Conservation (phyloP, 805 yeast species). For the Grigorovia humatica region DNA sequence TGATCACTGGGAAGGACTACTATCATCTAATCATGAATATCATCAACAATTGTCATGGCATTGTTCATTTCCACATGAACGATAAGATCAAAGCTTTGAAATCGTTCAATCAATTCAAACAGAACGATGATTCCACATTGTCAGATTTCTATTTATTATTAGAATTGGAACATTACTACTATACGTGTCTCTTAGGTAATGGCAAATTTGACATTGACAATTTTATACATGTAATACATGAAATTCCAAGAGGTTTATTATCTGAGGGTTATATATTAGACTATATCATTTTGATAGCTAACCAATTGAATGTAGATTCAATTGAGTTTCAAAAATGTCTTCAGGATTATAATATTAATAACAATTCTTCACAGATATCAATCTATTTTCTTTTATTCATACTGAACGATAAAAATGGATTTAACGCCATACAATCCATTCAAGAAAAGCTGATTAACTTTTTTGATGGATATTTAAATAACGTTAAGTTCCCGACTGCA, state of each 20-base stretch:
- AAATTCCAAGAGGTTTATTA: slow-evolving; percentile 12
- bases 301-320: slow-evolving; percentile 7
- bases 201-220: slow-evolving; percentile 1
- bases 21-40: slow-evolving; percentile 11
- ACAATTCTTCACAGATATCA: slow-evolving; percentile 3
- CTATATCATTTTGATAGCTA: slow-evolving; percentile 16
- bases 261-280: slow-evolving; percentile 20
- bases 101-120: not conserved
- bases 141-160: slow-evolving; percentile 10
- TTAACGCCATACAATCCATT: not conserved
- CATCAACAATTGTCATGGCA: slow-evolving; percentile 11
- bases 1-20: slow-evolving; percentile 3
- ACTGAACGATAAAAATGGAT: not conserved
- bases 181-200: slow-evolving; percentile 7
- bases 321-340: not conserved
- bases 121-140: not conserved
- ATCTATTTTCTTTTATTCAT: slow-evolving; percentile 6
- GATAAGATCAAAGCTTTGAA: slow-evolving; percentile 1
- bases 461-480: slow-evolving; percentile 13
- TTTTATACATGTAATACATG: slow-evolving; percentile 6
- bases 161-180: slow-evolving; percentile 19
- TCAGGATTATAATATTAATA: not conserved
- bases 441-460: slow-evolving; percentile 13
- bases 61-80: not conserved
- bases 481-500: slow-evolving; percentile 37